These are phyloP conservation scores for Fusarium sp. DNA, from an alignment of 2,329 filamentous ascomycete species.

Conservation along the genomic window DNA sequence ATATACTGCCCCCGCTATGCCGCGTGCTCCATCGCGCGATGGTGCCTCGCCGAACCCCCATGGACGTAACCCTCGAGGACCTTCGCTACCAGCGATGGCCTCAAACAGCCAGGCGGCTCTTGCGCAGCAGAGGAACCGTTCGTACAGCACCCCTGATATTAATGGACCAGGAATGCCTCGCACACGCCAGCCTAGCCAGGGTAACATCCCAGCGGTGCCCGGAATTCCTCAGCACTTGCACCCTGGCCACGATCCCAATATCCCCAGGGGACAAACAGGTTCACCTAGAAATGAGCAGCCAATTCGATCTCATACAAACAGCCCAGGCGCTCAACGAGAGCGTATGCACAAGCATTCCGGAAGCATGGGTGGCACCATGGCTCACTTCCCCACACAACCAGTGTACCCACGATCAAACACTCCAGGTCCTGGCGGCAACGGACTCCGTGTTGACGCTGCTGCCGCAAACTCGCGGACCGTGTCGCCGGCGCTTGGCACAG, in stretches of 20 bases:
- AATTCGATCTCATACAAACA: slow-evolving; percentile 78
- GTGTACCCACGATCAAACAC: slow-evolving; percentile 65
- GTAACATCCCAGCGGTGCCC: slow-evolving; percentile 77
- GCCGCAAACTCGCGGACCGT: slow-evolving; percentile 60
- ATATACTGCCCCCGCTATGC: slow-evolving; percentile 90
- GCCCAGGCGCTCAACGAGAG: slow-evolving; percentile 77
- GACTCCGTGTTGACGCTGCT: slow-evolving; percentile 58
- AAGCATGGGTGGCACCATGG: slow-evolving; percentile 67
- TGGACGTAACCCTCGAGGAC: slow-evolving; percentile 78
- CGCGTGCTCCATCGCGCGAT: slow-evolving; percentile 84
- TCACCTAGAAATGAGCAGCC: slow-evolving; percentile 81
- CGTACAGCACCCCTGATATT: slow-evolving; percentile 96
- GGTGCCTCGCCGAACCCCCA: slow-evolving; percentile 77
- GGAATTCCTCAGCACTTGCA: slow-evolving; percentile 81
- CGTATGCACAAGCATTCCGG: slow-evolving; percentile 65
- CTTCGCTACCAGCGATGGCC: slow-evolving; percentile 82
- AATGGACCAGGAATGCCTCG: slow-evolving; percentile 76
- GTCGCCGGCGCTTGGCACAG: slow-evolving; percentile 62
- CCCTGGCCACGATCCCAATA: slow-evolving; percentile 71
- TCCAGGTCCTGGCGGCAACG: slow-evolving; percentile 55
- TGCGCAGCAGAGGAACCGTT: slow-evolving; percentile 82
- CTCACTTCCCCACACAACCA: slow-evolving; percentile 70
- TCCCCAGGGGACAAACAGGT: slow-evolving; percentile 85
- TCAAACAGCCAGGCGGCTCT: slow-evolving; percentile 68
- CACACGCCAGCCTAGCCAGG: slow-evolving; percentile 68